Evolutionary conservation across 768 basidiomycete species (phyloP).

Genomic region (Lactarius pseudohatsudake): DNA sequence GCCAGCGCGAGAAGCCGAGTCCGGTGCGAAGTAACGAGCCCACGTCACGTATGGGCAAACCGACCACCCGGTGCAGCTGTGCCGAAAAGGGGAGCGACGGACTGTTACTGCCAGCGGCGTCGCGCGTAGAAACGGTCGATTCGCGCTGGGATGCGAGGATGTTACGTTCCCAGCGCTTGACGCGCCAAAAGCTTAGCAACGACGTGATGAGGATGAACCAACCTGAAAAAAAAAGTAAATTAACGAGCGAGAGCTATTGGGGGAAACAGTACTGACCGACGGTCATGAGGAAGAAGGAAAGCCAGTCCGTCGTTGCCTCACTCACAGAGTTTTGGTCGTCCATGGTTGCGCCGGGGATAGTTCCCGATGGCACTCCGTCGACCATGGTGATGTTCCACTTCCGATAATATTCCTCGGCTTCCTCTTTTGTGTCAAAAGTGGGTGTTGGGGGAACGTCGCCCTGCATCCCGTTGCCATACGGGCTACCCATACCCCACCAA

Average conservation of each 20-base stretch:
- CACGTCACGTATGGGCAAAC: constrained; percentile 32
- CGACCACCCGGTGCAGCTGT: constrained; percentile 35
- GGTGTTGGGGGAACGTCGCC: constrained; percentile 10
- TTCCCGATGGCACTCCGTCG: constrained; percentile 22
- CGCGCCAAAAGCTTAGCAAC: constrained; percentile 86
- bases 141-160: constrained; percentile 60
- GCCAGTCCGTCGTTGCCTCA: constrained; percentile 85
- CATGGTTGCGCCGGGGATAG: constrained; percentile 20
- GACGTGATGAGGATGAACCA: constrained; percentile 91
- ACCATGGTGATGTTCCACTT: constrained; percentile 32
- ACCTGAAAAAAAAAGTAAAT: constrained; percentile 40
- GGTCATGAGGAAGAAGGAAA: constrained; percentile 94
- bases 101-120: constrained; percentile 24
- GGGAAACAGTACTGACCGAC: constrained; percentile 48
- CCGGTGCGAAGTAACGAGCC: constrained; percentile 35
- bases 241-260: neutral
- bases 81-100: constrained; percentile 17
- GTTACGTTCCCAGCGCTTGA: constrained; percentile 84
- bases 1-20: constrained; percentile 33
- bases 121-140: constrained; percentile 29
- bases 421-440: constrained; percentile 22
- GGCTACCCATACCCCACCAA: constrained; percentile 14
- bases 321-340: constrained; percentile 27
- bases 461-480: constrained; percentile 6
- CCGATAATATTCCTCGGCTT: constrained; percentile 28